phyloP scores from a whole-genome alignment of 129 eudicot species.

The Artemisia argyi region DNA sequence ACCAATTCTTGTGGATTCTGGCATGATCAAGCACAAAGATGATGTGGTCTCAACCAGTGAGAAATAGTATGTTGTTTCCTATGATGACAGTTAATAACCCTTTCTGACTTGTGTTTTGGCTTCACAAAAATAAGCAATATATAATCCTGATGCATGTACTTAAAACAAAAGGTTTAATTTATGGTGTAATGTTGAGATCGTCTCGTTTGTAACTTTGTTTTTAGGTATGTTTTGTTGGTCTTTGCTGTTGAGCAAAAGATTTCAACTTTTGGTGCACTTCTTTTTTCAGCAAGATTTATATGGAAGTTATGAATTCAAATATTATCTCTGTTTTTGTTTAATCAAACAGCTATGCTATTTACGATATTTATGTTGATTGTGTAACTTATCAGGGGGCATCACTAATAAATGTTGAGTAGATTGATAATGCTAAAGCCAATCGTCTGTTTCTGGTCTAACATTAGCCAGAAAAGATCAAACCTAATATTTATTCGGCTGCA shows the following conservation, averaged over 20 bases:
- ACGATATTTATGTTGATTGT: no score
- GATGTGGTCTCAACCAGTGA: constrained; percentile 73
- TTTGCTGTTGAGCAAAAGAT: not conserved
- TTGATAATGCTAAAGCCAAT: no score
- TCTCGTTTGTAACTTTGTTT: not conserved
- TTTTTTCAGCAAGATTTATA: no score
- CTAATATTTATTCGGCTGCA: no score
- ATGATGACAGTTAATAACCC: not conserved
- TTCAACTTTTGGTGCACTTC: not conserved
- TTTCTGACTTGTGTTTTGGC: constrained; percentile 20
- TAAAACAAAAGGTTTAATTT: constrained; percentile 18
- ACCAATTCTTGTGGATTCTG: constrained; percentile 96
- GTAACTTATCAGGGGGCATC: no score
- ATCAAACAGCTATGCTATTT: no score
- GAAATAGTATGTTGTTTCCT: constrained; percentile 30
- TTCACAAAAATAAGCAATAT: constrained; percentile 23
- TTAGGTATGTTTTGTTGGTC: not conserved
- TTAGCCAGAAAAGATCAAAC: no score
- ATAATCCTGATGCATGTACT: constrained; percentile 15
- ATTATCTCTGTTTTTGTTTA: no score
- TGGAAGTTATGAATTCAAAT: no score
- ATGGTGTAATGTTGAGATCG: constrained; percentile 11
- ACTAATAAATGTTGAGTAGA: no score
- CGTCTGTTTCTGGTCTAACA: no score
- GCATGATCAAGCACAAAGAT: constrained; percentile 95